Percentiles rank a stretch among this genome's conserved stretches.
phyloP scores from a whole-genome alignment of 371 early-diverging fungal genomes.

The Saksenaea oblongispora region DNA sequence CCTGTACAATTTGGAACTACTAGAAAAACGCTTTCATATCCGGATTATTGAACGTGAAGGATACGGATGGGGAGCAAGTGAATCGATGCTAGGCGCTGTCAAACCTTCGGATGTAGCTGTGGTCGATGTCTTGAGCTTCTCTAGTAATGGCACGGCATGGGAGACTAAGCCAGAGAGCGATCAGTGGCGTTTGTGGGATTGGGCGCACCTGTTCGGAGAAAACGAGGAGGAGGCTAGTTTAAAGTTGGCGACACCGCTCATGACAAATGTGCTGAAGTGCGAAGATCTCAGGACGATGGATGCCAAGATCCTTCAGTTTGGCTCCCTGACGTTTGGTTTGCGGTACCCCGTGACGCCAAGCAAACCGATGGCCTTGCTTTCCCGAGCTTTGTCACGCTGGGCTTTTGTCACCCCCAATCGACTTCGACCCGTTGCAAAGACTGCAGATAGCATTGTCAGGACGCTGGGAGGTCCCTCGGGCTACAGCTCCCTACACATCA shows the following conservation, averaged over 20 bases:
- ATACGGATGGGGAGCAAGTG: neutral
- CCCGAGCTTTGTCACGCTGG: slow-evolving; percentile 2
- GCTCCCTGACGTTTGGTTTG: neutral
- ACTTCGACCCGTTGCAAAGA: neutral
- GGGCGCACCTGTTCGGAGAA: neutral
- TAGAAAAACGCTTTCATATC: slow-evolving; percentile 8
- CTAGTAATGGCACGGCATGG: neutral
- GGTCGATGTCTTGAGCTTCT: neutral
- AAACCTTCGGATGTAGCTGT: slow-evolving; percentile 1
- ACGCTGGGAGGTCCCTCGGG: slow-evolving; percentile 12
- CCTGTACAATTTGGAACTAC: slow-evolving; percentile 7
- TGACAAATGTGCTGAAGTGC: neutral
- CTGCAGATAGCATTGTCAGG: slow-evolving; percentile 8
- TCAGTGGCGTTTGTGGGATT: neutral
- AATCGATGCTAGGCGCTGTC: neutral
- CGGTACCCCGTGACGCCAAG: neutral
- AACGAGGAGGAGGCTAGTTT: neutral
- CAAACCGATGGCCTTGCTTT: neutral
- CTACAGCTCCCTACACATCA: slow-evolving; percentile 6
- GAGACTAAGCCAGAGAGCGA: neutral
- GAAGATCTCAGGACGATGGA: neutral
- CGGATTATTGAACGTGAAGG: slow-evolving; percentile 12
- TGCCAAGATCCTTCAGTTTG: slow-evolving; percentile 5
- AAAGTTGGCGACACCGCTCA: neutral
- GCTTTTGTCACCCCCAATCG: slow-evolving; percentile 11